Evolutionary conservation across 1,284 basidiomycete genomes (phyloP), one percentile per base, ranked within the genome.

Genomic region (Polyporus tsugae): DNA sequence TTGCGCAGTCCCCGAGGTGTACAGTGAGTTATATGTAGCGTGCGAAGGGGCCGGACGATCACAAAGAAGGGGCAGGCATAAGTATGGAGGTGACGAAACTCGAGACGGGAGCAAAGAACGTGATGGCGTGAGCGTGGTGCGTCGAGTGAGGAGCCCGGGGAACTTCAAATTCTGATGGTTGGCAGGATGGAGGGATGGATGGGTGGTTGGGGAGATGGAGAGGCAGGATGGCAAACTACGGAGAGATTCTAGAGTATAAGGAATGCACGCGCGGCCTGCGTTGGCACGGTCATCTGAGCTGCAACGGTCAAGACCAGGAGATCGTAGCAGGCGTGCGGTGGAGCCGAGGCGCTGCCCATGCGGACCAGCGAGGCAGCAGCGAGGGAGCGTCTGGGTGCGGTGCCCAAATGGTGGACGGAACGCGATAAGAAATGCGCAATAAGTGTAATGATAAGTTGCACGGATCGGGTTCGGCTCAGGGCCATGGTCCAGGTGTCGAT

Each of bases 381-480:
- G 22, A 60, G 52, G 22, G 39, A 22, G 35, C 15, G 44, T n/a
- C 46, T 49, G 46, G 11, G 39, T 10, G 53, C 36, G 46, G 58
- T 58, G 35, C 55, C 17, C 33, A 42, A 42, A 42, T 42, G 42
- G 42, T 25, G 38, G 58, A 25, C n/a, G 58, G 11, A 41, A 38
- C 58, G 13, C 39, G n/a, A 60, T 4, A 35, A 38, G 7, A 41
- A 38, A 60, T 38, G 38, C 38, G 22, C 7, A 60, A 60, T 60
- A 60, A 60, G 38, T 60, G 58, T 41, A 60, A 60, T 60, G 36
- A 60, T 60, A 60, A 60, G 58, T 60, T 60, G 58, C 58, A 38
- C 58, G 58, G 11, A 29, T 41, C 58, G 58, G 42, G 41, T 29
- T 46, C 60, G 39, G 39, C 35, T 57, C 52, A 53, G 38, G 39